phyloP scores from a whole-genome alignment of 345 rosid genomes.

The Sisymbrium irio region DNA sequence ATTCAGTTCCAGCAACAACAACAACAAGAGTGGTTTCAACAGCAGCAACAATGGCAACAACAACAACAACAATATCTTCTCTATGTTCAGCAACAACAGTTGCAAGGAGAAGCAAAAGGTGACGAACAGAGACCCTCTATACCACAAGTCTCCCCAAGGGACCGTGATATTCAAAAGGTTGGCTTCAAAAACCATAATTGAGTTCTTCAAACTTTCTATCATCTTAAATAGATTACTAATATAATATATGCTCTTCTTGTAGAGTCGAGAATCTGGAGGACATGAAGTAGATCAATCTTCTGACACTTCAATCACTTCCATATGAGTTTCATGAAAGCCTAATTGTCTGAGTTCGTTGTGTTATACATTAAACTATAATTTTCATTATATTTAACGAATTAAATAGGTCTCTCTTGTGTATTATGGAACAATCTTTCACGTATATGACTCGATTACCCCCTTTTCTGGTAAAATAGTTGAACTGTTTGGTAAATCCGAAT shows the following conservation, averaged over 20 bases:
- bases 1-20: conserved; percentile 33
- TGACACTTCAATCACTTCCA: conserved; percentile 28
- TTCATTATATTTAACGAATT: neutral
- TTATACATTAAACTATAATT: neutral
- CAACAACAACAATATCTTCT: conserved; percentile 17
- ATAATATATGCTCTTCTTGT: conserved; percentile 5
- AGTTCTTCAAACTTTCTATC: neutral
- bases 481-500: too few relatives aligned
- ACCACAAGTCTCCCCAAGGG: conserved; percentile 30
- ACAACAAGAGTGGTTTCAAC: conserved; percentile 39
- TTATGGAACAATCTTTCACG: too few relatives aligned
- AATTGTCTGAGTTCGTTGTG: neutral
- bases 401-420: too few relatives aligned
- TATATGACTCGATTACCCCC: too few relatives aligned
- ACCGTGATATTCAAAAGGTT: conserved; percentile 33
- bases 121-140: conserved; percentile 29
- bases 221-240: neutral
- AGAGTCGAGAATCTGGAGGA: conserved; percentile 30
- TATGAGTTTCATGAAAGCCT: conserved; percentile 11
- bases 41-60: conserved; percentile 35
- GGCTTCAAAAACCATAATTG: neutral
- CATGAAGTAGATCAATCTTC: conserved; percentile 16
- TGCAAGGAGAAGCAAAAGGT: conserved; percentile 33
- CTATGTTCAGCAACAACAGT: conserved; percentile 36
- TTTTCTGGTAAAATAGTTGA: too few relatives aligned